phyloP scores from a whole-genome alignment of 768 basidiomycete genomes.

The Mycena rebaudengoi region DNA sequence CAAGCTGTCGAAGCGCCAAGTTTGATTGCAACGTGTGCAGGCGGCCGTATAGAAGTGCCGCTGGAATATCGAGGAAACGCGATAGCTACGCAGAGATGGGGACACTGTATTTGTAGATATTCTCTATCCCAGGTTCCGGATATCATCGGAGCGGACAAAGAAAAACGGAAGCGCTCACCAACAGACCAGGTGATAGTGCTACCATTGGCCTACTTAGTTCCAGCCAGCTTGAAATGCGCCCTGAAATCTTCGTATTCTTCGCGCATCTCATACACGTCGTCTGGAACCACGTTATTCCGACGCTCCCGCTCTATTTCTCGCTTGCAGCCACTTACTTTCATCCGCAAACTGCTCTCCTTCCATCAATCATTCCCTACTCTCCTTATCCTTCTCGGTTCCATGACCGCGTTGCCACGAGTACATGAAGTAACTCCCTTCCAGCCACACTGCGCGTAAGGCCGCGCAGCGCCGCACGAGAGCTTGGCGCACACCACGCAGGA shows the following conservation, averaged over 20 bases:
- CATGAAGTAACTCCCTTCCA: too few relatives aligned
- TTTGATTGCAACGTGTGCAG: too few relatives aligned
- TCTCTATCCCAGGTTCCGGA: slow-evolving; percentile 7
- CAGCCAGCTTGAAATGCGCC: neutral
- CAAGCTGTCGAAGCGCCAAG: slow-evolving; percentile 1
- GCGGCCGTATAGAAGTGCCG: too few relatives aligned
- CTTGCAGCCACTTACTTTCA: too few relatives aligned
- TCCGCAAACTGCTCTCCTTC: too few relatives aligned
- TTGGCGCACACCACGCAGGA: too few relatives aligned
- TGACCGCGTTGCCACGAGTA: too few relatives aligned
- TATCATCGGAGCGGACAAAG: slow-evolving; percentile 6
- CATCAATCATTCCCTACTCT: too few relatives aligned
- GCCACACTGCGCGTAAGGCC: too few relatives aligned
- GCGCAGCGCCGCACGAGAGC: too few relatives aligned
- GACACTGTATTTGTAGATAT: slow-evolving; percentile 7
- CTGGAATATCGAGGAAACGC: too few relatives aligned
- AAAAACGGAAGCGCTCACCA: slow-evolving; percentile 3
- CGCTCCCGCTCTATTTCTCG: neutral
- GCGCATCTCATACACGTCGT: neutral
- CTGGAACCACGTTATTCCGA: neutral
- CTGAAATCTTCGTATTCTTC: neutral
- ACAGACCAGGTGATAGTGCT: neutral
- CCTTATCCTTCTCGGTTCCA: too few relatives aligned
- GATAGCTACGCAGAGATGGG: slow-evolving; percentile 2
- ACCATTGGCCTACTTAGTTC: neutral